A percentile compares a stretch with the other conserved stretches of the same genome.
Conservation (phyloP, 805 yeast genomes). For the Suhomyces canberraensis region DNA sequence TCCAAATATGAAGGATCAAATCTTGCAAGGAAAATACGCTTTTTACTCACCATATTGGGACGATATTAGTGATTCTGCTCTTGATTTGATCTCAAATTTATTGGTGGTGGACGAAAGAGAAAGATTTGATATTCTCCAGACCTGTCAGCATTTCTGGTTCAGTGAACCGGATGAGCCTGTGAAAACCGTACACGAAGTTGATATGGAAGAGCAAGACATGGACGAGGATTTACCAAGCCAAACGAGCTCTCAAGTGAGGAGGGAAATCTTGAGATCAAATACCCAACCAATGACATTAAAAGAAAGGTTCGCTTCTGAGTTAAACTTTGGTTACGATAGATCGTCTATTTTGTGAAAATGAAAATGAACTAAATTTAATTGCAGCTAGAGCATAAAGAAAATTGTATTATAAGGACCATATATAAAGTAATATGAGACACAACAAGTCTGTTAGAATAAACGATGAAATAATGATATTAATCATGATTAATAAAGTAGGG, state of each 20-base stretch:
- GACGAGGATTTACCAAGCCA: constrained; percentile 1
- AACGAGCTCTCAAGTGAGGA: constrained; percentile 2
- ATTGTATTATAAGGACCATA: too few species aligned
- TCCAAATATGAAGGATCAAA: constrained; percentile 74
- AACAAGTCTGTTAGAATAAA: too few species aligned
- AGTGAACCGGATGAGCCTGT: constrained; percentile 11
- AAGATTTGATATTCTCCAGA: constrained; percentile 39
- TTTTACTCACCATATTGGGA: constrained; percentile 83
- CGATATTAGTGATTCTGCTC: constrained; percentile 57
- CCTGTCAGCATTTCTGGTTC: constrained; percentile 47
- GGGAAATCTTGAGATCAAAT: constrained; percentile 20
- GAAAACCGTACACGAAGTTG: not conserved
- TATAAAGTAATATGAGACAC: too few species aligned
- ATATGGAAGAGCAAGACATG: constrained; percentile 3
- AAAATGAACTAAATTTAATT: too few species aligned
- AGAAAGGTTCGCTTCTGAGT: constrained; percentile 23
- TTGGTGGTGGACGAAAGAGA: constrained; percentile 51
- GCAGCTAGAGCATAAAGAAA: too few species aligned
- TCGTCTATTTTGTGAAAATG: constrained; percentile 7
- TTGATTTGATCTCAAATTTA: constrained; percentile 63
- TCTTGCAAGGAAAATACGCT: constrained; percentile 61
- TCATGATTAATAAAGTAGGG: too few species aligned
- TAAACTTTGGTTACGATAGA: constrained; percentile 7
- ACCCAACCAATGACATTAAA: constrained; percentile 28
- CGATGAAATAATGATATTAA: too few species aligned